phyloP scores from a whole-genome alignment of 2,329 filamentous ascomycete genomes.

The Chaetomium sp. region DNA sequence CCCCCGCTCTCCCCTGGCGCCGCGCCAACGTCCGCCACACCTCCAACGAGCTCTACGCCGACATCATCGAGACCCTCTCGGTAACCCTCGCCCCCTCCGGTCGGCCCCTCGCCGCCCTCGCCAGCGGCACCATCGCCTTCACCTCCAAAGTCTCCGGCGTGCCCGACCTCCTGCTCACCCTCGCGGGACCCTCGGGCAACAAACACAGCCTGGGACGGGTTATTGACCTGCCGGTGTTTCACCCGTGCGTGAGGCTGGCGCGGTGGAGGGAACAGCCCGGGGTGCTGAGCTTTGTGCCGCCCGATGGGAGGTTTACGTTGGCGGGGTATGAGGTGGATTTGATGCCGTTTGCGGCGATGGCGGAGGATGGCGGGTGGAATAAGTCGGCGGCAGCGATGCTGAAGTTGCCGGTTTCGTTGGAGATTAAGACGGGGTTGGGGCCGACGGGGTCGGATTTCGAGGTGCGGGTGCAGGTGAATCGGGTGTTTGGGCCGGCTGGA shows the following conservation, averaged over 20 bases:
- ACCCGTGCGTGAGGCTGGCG: constrained; percentile 88
- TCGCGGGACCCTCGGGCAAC: constrained; percentile 73
- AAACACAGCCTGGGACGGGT: constrained; percentile 64
- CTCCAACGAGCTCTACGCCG: constrained; percentile 94
- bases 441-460: constrained; percentile 77
- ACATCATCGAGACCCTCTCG: constrained; percentile 82
- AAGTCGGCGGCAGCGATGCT: constrained; percentile 43
- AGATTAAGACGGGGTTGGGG: constrained; percentile 76
- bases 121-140: constrained; percentile 89
- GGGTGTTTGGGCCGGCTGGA: constrained; percentile 42
- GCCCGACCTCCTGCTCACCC: constrained; percentile 76
- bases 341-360: constrained; percentile 54
- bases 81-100: constrained; percentile 90
- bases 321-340: constrained; percentile 93
- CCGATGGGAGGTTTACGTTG: constrained; percentile 87
- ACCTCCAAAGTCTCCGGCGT: constrained; percentile 92
- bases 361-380: constrained; percentile 35
- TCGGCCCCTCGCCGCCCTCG: constrained; percentile 75
- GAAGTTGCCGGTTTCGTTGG: constrained; percentile 73
- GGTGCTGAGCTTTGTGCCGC: constrained; percentile 91
- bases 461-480: constrained; percentile 67
- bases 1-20: constrained; percentile 72
- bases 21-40: constrained; percentile 89
- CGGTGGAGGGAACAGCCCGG: constrained; percentile 84
- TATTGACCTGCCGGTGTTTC: constrained; percentile 86